Evolutionary conservation across 495 filamentous ascomycete genomes (phyloP).

Genomic region (Penicillium lagena): DNA sequence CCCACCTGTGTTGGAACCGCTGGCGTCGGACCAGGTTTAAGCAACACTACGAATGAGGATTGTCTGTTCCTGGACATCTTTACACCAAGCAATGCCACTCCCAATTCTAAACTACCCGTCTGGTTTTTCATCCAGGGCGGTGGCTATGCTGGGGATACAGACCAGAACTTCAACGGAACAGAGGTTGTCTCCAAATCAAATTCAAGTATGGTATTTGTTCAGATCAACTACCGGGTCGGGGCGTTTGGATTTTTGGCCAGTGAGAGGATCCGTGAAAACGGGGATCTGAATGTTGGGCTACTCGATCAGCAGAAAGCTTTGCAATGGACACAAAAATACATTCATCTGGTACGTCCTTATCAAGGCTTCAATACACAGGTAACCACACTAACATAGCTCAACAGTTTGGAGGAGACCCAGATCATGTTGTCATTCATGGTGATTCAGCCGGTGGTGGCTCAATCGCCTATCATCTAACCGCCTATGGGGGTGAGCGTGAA

Average conservation of each 20-base stretch:
- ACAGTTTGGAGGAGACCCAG: conserved; percentile 60
- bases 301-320: conserved; percentile 57
- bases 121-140: conserved; percentile 66
- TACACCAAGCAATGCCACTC: no score
- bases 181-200: conserved; percentile 44
- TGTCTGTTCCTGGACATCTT: no score
- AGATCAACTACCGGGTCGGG: conserved; percentile 67
- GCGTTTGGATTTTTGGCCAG: conserved; percentile 62
- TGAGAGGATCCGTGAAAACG: conserved; percentile 40
- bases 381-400: no score
- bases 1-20: no score
- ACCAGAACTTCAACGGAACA: conserved; percentile 55
- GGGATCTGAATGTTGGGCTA: conserved; percentile 50
- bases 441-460: conserved; percentile 57
- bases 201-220: conserved; percentile 50
- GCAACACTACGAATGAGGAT: no score
- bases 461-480: conserved; percentile 54
- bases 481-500: conserved; percentile 45
- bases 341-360: conserved; percentile 10
- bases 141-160: conserved; percentile 52
- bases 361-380: no score
- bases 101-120: conserved; percentile 39
- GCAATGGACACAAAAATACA: conserved; percentile 55
- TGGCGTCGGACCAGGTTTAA: no score
- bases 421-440: conserved; percentile 58